A percentile compares a stretch with the other conserved stretches of the same genome.
These are phyloP conservation scores for Ephemerocybe angulata DNA, from an alignment of 768 basidiomycete genomes.

Conservation along the genomic window DNA sequence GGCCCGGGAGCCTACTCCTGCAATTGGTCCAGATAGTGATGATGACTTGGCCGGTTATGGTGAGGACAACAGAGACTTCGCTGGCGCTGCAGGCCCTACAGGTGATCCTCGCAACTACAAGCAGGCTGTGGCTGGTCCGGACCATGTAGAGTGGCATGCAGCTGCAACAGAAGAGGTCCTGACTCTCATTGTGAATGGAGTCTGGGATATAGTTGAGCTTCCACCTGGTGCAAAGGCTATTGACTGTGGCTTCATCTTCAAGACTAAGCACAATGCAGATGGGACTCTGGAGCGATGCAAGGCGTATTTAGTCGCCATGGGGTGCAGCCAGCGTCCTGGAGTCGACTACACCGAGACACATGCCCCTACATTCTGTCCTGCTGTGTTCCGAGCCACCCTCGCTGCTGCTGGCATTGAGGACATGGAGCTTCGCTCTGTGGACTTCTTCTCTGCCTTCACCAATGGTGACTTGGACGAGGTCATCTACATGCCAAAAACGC, in stretches of 20 bases:
- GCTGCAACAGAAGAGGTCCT: conserved; percentile 30
- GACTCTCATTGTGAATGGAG: conserved; percentile 21
- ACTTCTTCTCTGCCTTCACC: conserved; percentile 29
- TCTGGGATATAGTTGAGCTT: conserved; percentile 32
- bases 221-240: conserved; percentile 32
- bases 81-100: no score
- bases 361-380: conserved; percentile 23
- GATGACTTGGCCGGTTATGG: no score
- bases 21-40: no score
- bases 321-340: conserved; percentile 35
- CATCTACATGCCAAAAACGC: conserved; percentile 17
- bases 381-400: conserved; percentile 5
- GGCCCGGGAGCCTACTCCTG: no score
- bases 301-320: conserved; percentile 39
- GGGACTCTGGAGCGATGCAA: conserved; percentile 39
- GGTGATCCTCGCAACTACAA: no score
- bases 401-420: conserved; percentile 28
- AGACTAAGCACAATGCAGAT: conserved; percentile 21
- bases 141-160: no score
- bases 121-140: no score
- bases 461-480: conserved; percentile 8
- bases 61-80: no score
- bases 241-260: conserved; percentile 36
- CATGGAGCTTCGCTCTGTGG: conserved; percentile 27
- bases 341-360: conserved; percentile 37